Percentiles rank a stretch among this genome's conserved stretches.
Evolutionary conservation across 192 early-diverging fungal species (phyloP).

Genomic region (Coemansia sp.): DNA sequence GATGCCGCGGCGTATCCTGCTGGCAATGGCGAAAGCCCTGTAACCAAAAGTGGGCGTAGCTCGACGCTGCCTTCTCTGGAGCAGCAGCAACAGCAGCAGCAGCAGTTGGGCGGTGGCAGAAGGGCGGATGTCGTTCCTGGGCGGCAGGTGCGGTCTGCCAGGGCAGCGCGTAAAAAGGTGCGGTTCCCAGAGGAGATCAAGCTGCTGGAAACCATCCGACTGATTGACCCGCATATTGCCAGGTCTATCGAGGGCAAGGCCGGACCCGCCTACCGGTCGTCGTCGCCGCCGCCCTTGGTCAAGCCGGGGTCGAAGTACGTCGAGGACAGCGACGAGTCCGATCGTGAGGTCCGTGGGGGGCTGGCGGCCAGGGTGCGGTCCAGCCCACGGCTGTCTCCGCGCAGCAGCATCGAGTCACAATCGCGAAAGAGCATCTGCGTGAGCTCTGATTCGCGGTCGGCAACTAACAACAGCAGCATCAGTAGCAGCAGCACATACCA

Average conservation of each 20-base stretch:
- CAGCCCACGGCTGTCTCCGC: slow-evolving; percentile 21
- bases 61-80: neutral
- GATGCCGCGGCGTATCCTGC: neutral
- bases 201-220: slow-evolving; percentile 38
- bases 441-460: no score
- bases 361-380: slow-evolving; percentile 22
- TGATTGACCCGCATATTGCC: slow-evolving; percentile 31
- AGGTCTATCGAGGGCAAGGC: slow-evolving; percentile 29
- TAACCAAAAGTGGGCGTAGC: neutral
- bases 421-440: no score
- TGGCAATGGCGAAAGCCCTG: neutral
- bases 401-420: slow-evolving; percentile 1
- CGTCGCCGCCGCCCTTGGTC: neutral
- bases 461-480: no score
- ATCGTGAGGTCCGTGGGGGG: slow-evolving; percentile 6
- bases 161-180: slow-evolving; percentile 28
- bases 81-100: slow-evolving; percentile 7
- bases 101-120: neutral
- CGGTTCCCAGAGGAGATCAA: slow-evolving; percentile 44
- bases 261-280: neutral
- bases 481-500: neutral
- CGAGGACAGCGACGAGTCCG: slow-evolving; percentile 2
- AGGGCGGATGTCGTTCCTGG: neutral
- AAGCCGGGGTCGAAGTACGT: neutral
- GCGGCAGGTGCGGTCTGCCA: slow-evolving; percentile 11